Base-by-base conservation (phyloP, 176 grass and related monocot genomes). In the Triticum timopheevii region DNA sequence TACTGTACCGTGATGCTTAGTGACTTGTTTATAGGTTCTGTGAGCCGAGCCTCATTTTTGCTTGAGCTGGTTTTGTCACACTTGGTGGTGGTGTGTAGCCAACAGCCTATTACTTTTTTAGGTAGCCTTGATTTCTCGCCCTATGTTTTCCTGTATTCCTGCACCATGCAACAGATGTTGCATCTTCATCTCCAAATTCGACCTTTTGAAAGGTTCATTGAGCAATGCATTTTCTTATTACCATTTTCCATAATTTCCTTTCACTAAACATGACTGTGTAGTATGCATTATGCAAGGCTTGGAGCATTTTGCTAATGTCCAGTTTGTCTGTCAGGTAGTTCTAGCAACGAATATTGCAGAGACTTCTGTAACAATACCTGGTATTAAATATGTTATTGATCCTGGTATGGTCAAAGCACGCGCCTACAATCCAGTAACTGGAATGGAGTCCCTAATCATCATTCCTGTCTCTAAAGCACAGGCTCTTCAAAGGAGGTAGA, bases 291-390 rank as follows among this genome's bases (percentile, higher is more conserved):
- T 49, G 27, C 3, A 59, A n/a, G 10, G 42, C 42, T 75, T 71
- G 76, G 28, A 76, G 78, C 67, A 85, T 85, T 80, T 76, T 39
- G 40, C 54, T 69, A 35, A 74, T 84, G 65, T 64, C 70, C 24
- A 68, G 25, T 86, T 83, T 80, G 76, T 54, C 8, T 84, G 8
- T 24, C 73, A 96, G 96, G 93, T 98, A 36, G 93, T 98, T 89
- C 84, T 98, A 82, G 93, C 96, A n/a, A 98, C 96, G 58, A 98
- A 98, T 93, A 98, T 98, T 90, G 97, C 92, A 9, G 97, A 98
- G 75, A 98, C 94, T 82, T 98, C 94, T 77, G 87, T 98, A 87
- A 98, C 97, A 87, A 98, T 98, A 90, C 85, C 94, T 81, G 92
- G 97, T 68, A 98, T 98, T 73, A 98, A 98, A 84, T 98, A 98